Evolutionary conservation across 345 rosid genomes (phyloP).

Genomic region (Aurinia saxatilis): DNA sequence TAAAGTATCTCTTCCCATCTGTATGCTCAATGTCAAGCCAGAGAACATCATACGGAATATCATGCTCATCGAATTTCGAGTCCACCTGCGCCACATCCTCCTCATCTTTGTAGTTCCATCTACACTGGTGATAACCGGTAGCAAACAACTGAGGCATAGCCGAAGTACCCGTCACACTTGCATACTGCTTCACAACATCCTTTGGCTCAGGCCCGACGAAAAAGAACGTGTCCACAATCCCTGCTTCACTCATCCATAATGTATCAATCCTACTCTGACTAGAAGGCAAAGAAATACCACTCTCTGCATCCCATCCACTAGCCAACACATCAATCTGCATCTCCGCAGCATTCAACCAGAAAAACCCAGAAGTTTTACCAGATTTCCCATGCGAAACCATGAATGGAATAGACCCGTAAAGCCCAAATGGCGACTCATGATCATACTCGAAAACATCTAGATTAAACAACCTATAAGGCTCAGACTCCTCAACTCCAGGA

Average conservation of each 20-base stretch:
- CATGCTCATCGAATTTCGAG: constrained; percentile 87
- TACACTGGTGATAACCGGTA: constrained; percentile 88
- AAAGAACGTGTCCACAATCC: constrained; percentile 89
- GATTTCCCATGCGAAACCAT: constrained; percentile 86
- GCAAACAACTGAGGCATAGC: constrained; percentile 93
- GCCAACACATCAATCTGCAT: constrained; percentile 98
- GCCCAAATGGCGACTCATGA: constrained; percentile 93
- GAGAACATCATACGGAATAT: constrained; percentile 93
- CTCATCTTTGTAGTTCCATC: constrained; percentile 99
- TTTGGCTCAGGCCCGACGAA: constrained; percentile 85
- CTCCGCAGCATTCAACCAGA: constrained; percentile 98
- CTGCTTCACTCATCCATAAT: constrained; percentile 97
- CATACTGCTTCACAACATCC: constrained; percentile 86
- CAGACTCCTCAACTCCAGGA: constrained; percentile 79
- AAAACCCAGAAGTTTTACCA: constrained; percentile 70
- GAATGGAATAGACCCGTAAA: constrained; percentile 88
- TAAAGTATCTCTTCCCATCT: constrained; percentile 86
- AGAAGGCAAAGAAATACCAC: constrained; percentile 54
- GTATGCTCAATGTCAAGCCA: constrained; percentile 99
- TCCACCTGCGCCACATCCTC: constrained; percentile 97
- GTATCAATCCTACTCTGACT: constrained; percentile 66
- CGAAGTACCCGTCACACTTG: constrained; percentile 68
- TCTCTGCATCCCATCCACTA: constrained; percentile 84
- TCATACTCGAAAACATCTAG: constrained; percentile 86
- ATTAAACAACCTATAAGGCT: constrained; percentile 86